phyloP scores from a whole-genome alignment of 768 basidiomycete species.

The Amanita pseudoporphyria region DNA sequence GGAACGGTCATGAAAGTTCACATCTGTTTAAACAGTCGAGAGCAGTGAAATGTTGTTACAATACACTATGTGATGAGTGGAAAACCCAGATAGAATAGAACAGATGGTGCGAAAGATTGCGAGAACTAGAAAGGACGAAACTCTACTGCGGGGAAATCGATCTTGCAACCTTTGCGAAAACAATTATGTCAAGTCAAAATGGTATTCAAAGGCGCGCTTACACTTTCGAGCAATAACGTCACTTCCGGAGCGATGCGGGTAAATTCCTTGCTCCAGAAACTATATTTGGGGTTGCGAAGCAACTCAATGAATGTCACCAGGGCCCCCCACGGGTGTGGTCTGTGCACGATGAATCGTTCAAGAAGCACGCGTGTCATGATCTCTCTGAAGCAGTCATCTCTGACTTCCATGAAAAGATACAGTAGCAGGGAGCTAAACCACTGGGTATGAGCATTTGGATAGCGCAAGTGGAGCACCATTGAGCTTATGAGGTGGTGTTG shows the following conservation, averaged over 20 bases:
- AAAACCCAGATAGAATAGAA: constrained; percentile 53
- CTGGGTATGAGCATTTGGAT: constrained; percentile 96
- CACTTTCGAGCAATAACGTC: constrained; percentile 74
- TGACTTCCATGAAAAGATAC: constrained; percentile 75
- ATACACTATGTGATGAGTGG: constrained; percentile 69
- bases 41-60: constrained; percentile 61
- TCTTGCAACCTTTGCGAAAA: constrained; percentile 49
- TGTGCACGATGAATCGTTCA: constrained; percentile 88
- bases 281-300: constrained; percentile 82
- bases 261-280: constrained; percentile 87
- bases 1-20: constrained; percentile 5
- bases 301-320: constrained; percentile 91
- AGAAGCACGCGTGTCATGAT: constrained; percentile 83
- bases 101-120: constrained; percentile 77
- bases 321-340: constrained; percentile 96
- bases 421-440: constrained; percentile 94
- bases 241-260: constrained; percentile 82
- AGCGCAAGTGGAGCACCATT: constrained; percentile 91
- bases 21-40: constrained; percentile 44
- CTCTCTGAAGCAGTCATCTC: constrained; percentile 69
- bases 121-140: constrained; percentile 51
- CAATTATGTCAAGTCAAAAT: constrained; percentile 7
- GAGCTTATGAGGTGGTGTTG: constrained; percentile 92
- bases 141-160: constrained; percentile 72
- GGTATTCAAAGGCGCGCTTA: constrained; percentile 28